Conservation (phyloP, 139 green algal species). For the Chlorella vulgaris region DNA sequence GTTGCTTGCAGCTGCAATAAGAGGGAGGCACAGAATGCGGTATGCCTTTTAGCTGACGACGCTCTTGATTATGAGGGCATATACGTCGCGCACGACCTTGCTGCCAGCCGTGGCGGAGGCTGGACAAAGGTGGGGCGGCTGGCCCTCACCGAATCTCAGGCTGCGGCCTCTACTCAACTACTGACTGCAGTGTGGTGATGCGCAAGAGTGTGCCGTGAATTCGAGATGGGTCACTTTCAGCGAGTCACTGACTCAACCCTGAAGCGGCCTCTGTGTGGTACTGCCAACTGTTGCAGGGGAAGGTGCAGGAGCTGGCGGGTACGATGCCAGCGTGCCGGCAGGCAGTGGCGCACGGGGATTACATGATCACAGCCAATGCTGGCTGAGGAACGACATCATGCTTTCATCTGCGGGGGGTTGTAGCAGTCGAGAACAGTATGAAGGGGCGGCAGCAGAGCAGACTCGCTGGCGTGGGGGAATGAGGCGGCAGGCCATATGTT, state of each 20-base stretch:
- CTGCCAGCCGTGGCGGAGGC: not conserved
- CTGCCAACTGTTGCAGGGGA: not conserved
- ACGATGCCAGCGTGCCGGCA: not conserved
- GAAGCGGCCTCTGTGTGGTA: too few relatives aligned
- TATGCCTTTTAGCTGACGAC: slow-evolving; percentile 14
- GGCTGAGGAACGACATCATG: too few relatives aligned
- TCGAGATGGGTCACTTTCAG: too few relatives aligned
- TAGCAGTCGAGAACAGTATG: too few relatives aligned
- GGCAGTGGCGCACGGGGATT: not conserved
- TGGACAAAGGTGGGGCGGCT: not conserved
- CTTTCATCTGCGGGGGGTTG: too few relatives aligned
- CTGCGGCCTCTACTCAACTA: not conserved
- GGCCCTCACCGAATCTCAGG: not conserved
- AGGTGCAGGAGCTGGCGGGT: not conserved
- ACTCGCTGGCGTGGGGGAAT: too few relatives aligned
- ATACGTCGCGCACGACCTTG: not conserved
- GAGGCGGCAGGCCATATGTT: too few relatives aligned
- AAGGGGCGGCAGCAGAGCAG: too few relatives aligned
- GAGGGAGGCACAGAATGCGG: not conserved
- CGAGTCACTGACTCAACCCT: too few relatives aligned
- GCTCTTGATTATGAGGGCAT: not conserved
- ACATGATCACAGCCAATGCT: too few relatives aligned
- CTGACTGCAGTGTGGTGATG: not conserved
- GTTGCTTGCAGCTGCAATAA: not conserved
- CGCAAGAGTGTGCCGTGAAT: too few relatives aligned